These are phyloP conservation scores for Xerocomus amazonicus DNA, from an alignment of 1,284 basidiomycete species.

Conservation along the genomic window DNA sequence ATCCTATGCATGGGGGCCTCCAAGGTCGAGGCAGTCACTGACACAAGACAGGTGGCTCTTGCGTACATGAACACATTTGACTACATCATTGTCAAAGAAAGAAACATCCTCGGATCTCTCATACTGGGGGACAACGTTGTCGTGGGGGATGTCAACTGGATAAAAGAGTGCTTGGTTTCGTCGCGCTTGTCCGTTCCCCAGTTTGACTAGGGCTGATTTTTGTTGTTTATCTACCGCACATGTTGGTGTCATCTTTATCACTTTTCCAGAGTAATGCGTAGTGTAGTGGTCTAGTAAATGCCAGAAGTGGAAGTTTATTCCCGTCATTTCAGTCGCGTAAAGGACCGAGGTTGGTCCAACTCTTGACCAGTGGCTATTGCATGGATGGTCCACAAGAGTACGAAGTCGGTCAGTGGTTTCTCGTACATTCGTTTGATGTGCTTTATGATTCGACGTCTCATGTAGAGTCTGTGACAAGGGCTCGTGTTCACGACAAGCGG, in stretches of 20 bases:
- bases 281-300: constrained; percentile 4
- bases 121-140: constrained; percentile 31
- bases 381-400: constrained; percentile 44
- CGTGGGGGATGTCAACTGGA: constrained; percentile 61
- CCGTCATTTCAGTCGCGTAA: constrained; percentile 1
- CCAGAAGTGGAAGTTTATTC: constrained; percentile 21
- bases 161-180: constrained; percentile 74
- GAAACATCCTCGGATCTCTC: constrained; percentile 26
- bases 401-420: constrained; percentile 59
- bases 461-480: constrained; percentile 52
- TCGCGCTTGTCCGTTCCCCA: constrained; percentile 24
- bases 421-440: neutral
- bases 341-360: constrained; percentile 19
- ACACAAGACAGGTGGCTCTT: constrained; percentile 36
- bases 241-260: constrained; percentile 2
- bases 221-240: constrained; percentile 7
- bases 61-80: constrained; percentile 44
- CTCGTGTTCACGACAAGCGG: constrained; percentile 43
- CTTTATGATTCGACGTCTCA: neutral
- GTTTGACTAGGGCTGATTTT: constrained; percentile 9
- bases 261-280: constrained; percentile 1
- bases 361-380: neutral
- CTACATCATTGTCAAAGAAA: constrained; percentile 64
- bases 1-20: constrained; percentile 73
- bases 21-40: constrained; percentile 54